Conservation (phyloP, 495 filamentous ascomycete genomes). For the Neurospora sp. region DNA sequence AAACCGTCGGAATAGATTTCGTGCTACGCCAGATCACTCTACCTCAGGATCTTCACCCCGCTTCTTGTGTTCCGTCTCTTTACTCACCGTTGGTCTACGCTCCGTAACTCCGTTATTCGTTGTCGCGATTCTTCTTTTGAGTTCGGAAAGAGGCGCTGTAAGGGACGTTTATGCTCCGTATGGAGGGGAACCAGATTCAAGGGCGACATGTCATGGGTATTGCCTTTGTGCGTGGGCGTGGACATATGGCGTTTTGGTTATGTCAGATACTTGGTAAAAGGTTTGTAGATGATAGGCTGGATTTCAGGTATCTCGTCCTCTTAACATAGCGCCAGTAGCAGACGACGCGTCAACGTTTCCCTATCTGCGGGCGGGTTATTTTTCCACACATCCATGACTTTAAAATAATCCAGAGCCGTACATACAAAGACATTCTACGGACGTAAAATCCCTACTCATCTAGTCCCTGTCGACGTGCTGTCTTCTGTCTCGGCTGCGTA, state of each 20-base stretch:
- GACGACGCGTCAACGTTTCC: too few species aligned
- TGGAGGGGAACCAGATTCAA: background rate
- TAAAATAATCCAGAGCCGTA: too few species aligned
- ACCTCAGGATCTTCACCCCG: background rate
- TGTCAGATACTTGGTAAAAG: too few species aligned
- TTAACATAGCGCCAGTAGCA: too few species aligned
- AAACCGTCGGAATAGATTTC: background rate
- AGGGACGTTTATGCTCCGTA: background rate
- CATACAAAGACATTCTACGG: background rate
- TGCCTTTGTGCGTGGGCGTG: too few species aligned
- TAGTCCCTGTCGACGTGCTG: background rate
- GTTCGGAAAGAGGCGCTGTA: background rate
- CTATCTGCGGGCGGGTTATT: too few species aligned
- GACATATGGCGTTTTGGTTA: too few species aligned
- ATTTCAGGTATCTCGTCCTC: too few species aligned
- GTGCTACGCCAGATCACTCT: background rate
- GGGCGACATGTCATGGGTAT: too few species aligned
- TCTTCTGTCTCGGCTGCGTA: background rate
- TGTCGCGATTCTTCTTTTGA: background rate
- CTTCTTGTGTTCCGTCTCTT: background rate
- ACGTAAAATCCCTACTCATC: background rate
- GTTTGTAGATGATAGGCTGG: too few species aligned
- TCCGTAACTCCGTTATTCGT: background rate
- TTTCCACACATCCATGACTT: too few species aligned
- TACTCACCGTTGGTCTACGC: background rate